Base-by-base conservation (phyloP, 2,329 filamentous ascomycete species). In the Hymenoscyphus albidus region DNA sequence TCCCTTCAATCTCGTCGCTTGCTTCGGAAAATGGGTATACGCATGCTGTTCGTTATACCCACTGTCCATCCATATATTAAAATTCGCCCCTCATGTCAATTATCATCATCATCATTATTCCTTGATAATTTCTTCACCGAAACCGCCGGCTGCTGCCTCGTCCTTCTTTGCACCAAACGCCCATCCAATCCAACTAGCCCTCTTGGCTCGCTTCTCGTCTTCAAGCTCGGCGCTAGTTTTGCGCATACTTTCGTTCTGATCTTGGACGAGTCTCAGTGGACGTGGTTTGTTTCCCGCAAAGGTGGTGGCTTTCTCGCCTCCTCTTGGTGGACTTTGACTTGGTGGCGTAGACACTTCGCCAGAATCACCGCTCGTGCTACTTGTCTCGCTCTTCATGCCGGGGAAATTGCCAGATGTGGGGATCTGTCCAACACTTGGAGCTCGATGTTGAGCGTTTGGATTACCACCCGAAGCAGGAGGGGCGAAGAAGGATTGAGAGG, bases 221-320 rank as follows among this genome's bases (percentile, higher is more conserved):
- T 80, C 77, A 44, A 69, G 67, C 39, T 70, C 75, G 63, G 79
- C 79, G 61, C 77, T 79, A 27, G 61, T 63, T 55, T 61, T 62
- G 56, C 68, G 62, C 40, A 62, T 62, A 39, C 64, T 69, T 2
- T 85, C 84, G 27, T 78, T 76, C 69, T 89, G 89, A 78, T 96
- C 92, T 77, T 95, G 91, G 58, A 98, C 93, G 38, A 99, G 82
- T 16, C 94, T 85, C 69, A 99, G 80, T 6, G 94, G 94, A 42
- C 93, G 85, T 65, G 96, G 88, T 77, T 95, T 95, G 73, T 88
- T 89, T 56, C 86, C 86, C 3, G 84, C 85, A 63, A 85, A 85
- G 1, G 83, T 86, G 44, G 82, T 85, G 65, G 80, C 79, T 76
- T 85, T 85, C 72, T 87, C 73, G 3, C 18, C 22, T 58, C 76